Evolutionary conservation across 2,329 filamentous ascomycete genomes (phyloP).

Genomic region (Hortaea sp.): DNA sequence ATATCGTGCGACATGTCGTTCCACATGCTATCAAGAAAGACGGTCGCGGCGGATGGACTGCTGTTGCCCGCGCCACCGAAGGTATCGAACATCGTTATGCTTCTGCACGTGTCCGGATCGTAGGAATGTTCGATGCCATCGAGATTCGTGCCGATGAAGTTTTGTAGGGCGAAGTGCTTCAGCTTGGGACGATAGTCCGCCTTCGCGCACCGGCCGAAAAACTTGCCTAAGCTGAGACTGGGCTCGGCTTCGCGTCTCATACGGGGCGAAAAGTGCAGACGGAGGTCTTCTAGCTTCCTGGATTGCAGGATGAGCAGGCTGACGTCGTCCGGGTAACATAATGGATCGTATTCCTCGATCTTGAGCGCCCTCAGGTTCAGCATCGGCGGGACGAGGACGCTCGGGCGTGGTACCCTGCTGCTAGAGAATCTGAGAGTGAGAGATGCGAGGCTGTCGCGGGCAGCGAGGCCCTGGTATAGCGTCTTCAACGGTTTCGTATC

Average conservation of each 20-base stretch:
- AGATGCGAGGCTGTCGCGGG: conserved; percentile 39
- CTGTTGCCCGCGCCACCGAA: conserved; percentile 33
- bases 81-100: conserved; percentile 46
- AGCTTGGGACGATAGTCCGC: conserved; percentile 37
- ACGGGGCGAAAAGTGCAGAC: conserved; percentile 51
- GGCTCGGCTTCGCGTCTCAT: conserved; percentile 51
- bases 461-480: conserved; percentile 47
- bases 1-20: conserved; percentile 17
- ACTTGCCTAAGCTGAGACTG: conserved; percentile 43
- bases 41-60: conserved; percentile 20
- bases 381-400: conserved; percentile 45
- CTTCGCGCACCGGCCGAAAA: conserved; percentile 46
- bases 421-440: conserved; percentile 48
- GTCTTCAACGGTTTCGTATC: conserved; percentile 51
- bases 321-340: conserved; percentile 55
- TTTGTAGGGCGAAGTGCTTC: conserved; percentile 45
- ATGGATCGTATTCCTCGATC: conserved; percentile 50
- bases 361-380: conserved; percentile 44
- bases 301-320: conserved; percentile 45
- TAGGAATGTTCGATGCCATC: conserved; percentile 37
- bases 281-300: conserved; percentile 44
- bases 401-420: conserved; percentile 47
- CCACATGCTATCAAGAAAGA: conserved; percentile 51
- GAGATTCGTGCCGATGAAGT: conserved; percentile 46
- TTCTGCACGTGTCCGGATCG: conserved; percentile 32